Percentiles rank a stretch among this genome's conserved stretches.
Evolutionary conservation across 2,329 filamentous ascomycete species (phyloP).

Genomic region (Colletotrichum godetiae): DNA sequence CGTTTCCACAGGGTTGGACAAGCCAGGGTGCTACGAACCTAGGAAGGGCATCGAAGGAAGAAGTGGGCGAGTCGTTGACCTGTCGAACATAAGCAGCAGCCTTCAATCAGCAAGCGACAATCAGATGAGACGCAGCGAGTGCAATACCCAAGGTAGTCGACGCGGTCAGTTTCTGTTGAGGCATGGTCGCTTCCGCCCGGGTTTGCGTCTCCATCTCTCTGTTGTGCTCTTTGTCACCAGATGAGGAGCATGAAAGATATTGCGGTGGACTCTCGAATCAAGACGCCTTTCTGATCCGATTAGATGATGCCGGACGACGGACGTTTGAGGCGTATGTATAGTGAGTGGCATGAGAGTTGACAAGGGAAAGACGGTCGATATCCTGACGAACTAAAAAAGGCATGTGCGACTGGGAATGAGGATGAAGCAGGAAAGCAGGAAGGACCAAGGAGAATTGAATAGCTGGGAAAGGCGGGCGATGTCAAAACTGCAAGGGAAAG

Average conservation of each 20-base stretch:
- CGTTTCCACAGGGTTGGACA: slow-evolving; percentile 34
- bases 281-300: not conserved
- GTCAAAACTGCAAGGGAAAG: slow-evolving; percentile 10
- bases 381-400: not conserved
- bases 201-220: not conserved
- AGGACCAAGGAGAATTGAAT: not conserved
- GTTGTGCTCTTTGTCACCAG: not conserved
- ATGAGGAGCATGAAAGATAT: not conserved
- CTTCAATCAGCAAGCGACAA: not conserved
- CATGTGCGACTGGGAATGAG: not conserved
- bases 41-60: slow-evolving; percentile 34
- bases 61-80: slow-evolving; percentile 25
- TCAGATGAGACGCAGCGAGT: not conserved
- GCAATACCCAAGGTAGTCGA: not conserved
- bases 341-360: not conserved
- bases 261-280: not conserved
- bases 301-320: not conserved
- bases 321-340: not conserved
- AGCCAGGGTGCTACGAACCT: slow-evolving; percentile 33
- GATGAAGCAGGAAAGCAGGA: not conserved
- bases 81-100: slow-evolving; percentile 12
- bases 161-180: not conserved
- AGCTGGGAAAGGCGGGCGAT: not conserved
- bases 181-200: not conserved
- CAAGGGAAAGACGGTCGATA: not conserved